Evolutionary conservation across 1,284 basidiomycete genomes (phyloP), one percentile per base, ranked within the genome.

Genomic region (Phaffia rhodozyma): DNA sequence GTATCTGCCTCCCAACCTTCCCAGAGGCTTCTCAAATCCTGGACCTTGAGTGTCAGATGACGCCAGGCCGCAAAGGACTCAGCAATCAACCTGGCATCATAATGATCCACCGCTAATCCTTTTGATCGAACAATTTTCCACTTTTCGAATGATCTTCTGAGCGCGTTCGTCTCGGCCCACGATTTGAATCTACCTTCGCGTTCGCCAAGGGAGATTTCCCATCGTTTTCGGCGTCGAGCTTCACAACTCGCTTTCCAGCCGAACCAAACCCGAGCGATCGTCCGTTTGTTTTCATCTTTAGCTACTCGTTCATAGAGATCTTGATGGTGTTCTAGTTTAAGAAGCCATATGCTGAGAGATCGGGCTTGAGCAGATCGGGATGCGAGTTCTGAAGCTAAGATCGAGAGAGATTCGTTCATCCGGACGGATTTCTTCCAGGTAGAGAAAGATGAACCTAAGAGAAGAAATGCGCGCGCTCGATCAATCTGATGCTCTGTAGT

Each of bases 401-500:
- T 27, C 7, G 54, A 20, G 21, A 64, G 30, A 11, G 25, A n/a
- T 5, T 23, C 43, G 23, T 43, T 58, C 11, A 27, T 25, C 18
- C 20, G 13, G 53, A 60, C 47, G 4, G 64, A 55, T 0, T 60
- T 62, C 13, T 66, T 66, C 75, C 75, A 76, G 51, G 68, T 69
- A 7, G 59, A 53, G 2, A 76, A 68, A 0, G 68, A 68, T 55
- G 74, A 73, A 1, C 72, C 70, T 5, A 75, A 68, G 16, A 75
- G 69, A 6, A 76, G 67, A 20, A 68, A 70, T 49, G 70, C 55
- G 5, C 74, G 68, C 0, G 73, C 73, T 0, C 54, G 62, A 58
- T 74, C 71, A 52, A 75, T 74, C 59, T 75, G 72, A 20, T 55
- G 58, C 18, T 69, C 71, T 1, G 73, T 75, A 20, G 66, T 68